Conservation (phyloP, 2,329 filamentous ascomycete genomes). For the Fusarium nelsonii region DNA sequence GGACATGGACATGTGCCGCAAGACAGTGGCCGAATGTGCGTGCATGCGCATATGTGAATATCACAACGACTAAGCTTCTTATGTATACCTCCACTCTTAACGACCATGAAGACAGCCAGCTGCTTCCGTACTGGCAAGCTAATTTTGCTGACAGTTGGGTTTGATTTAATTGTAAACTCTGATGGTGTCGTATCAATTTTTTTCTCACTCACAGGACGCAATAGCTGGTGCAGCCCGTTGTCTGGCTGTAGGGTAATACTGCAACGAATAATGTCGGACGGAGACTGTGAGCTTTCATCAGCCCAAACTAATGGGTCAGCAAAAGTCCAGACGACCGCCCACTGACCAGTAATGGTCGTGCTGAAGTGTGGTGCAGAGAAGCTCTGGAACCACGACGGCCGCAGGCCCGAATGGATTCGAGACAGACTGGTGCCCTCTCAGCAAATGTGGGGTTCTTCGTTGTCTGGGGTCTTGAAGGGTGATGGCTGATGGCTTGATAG, state of each 20-base stretch:
- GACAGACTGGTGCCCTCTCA: conserved; percentile 30
- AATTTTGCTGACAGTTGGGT: neutral
- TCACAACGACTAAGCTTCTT: conserved; percentile 6
- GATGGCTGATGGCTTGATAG: conserved; percentile 12
- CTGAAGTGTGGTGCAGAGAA: conserved; percentile 34
- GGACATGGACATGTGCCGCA: conserved; percentile 24
- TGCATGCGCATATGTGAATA: conserved; percentile 18
- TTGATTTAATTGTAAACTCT: conserved; percentile 7
- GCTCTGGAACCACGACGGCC: conserved; percentile 41
- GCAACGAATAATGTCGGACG: conserved; percentile 38
- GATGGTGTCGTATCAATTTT: conserved; percentile 11
- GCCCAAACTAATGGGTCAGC: conserved; percentile 34
- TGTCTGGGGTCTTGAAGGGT: conserved; percentile 30
- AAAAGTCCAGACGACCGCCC: conserved; percentile 15
- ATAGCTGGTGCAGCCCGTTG: neutral
- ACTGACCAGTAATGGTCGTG: conserved; percentile 17
- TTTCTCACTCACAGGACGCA: neutral
- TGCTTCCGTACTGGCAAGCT: neutral
- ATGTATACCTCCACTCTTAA: neutral
- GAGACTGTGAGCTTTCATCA: conserved; percentile 36
- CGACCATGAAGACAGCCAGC: neutral
- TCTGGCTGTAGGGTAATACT: conserved; percentile 23
- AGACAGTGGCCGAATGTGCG: conserved; percentile 17
- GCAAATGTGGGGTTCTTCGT: conserved; percentile 28
- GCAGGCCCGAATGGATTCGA: conserved; percentile 36